phyloP scores from a whole-genome alignment of 805 yeast genomes.

The Starmerella riodocensis region DNA sequence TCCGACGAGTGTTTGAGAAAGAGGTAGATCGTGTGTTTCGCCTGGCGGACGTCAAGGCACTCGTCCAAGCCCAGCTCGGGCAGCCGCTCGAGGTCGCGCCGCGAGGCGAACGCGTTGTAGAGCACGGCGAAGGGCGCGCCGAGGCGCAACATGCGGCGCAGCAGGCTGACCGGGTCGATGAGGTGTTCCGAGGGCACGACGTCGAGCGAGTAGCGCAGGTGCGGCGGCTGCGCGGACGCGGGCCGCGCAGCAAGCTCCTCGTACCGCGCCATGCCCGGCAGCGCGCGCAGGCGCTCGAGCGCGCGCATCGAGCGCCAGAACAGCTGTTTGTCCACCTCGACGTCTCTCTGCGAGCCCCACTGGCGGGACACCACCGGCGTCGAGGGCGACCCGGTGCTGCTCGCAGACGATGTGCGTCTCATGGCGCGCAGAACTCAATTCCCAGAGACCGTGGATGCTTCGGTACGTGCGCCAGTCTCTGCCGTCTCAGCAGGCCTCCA shows the following conservation, averaged over 20 bases:
- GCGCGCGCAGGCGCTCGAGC: constrained; percentile 40
- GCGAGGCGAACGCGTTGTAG: constrained; percentile 46
- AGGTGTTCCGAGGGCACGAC: constrained; percentile 43
- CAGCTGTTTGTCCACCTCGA: constrained; percentile 46
- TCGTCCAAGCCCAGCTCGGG: constrained; percentile 50
- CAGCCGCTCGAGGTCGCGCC: constrained; percentile 16
- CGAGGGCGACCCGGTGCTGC: constrained; percentile 14
- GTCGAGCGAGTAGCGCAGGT: constrained; percentile 36
- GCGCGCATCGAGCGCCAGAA: constrained; percentile 52
- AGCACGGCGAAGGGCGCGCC: constrained; percentile 85
- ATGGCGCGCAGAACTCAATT: constrained; percentile 5
- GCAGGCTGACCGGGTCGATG: constrained; percentile 81
- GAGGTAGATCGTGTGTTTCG: constrained; percentile 81
- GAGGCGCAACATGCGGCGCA: constrained; percentile 78
- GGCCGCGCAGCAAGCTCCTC: constrained; percentile 40
- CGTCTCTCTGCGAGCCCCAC: constrained; percentile 21
- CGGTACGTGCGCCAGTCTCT: too few species aligned
- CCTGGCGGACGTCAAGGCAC: constrained; percentile 67
- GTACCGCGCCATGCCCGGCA: constrained; percentile 56
- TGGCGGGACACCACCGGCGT: constrained; percentile 19
- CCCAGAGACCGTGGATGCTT: too few species aligned
- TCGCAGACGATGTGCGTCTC: constrained; percentile 13
- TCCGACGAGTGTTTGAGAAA: constrained; percentile 76
- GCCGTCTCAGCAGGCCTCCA: too few species aligned
- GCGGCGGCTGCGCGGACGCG: constrained; percentile 17